Base-by-base conservation (phyloP, 768 basidiomycete species). In the Hericium rajendrae region DNA sequence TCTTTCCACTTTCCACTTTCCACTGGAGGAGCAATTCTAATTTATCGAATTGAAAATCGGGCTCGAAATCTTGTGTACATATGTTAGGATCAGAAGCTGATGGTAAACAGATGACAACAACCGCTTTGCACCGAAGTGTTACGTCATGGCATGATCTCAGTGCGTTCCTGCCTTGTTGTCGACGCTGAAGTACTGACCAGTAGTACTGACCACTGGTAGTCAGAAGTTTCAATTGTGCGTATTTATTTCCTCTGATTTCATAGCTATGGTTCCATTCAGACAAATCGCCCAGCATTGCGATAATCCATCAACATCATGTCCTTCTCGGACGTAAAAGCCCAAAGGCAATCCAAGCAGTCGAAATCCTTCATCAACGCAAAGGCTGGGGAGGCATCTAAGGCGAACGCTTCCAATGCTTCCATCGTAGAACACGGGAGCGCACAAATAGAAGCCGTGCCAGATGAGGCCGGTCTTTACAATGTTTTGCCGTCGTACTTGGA, bases 51-150 rank as follows among this genome's bases (percentile, higher is more conserved):
- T 26, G 26, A 26, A 26, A 3, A 32, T 32, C 32, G 32, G 32
- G 8, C 32, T 32, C 9, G 8, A 32, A 8, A 32, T 20, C 20
- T 46, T 67, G 59, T 64, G 66, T 66, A 50, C 51, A 11, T 15
- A 18, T 65, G 61, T 68, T 67, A 62, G 53, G 56, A 59, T 55
- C 55, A 6, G 6, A 59, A 58, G 65, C 24, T 24, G n/a, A 48
- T 48, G 61, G 24, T 56, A 62, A 38, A 66, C 57, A 66, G 0
- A 26, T 11, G 24, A 56, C 64, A 62, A 66, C 43, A 60, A 41
- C 39, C 10, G 8, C 46, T 37, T 38, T n/a, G 16, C 43, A n/a
- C 16, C 16, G 43, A n/a, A 15, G 43, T 10, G 3, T 46, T 46
- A 46, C 43, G 43, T 46, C 16, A 46, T 20, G 32, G 16, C 43